Conservation (phyloP, 495 filamentous ascomycete species). For the Penicillium goetzii region DNA sequence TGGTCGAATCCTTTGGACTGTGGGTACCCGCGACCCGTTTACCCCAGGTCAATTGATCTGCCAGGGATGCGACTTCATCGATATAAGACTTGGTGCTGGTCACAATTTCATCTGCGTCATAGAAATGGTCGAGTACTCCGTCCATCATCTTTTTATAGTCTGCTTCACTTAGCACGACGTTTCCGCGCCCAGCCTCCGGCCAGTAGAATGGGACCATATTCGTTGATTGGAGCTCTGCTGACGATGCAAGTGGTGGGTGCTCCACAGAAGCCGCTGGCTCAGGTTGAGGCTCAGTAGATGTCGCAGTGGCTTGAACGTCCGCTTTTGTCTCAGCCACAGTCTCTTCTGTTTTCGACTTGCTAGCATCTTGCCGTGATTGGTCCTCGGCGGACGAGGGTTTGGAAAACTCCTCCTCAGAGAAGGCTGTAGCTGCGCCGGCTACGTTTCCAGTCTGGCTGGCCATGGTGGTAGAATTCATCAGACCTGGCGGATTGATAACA, state of each 20-base stretch:
- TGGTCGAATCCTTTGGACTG: constrained; percentile 17
- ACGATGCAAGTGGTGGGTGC: constrained; percentile 48
- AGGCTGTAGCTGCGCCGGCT: constrained; percentile 13
- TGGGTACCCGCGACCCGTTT: constrained; percentile 55
- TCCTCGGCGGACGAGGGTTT: constrained; percentile 11
- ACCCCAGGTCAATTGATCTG: constrained; percentile 59
- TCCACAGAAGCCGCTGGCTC: constrained; percentile 48
- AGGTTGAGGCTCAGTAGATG: constrained; percentile 19
- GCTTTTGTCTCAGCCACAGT: neutral
- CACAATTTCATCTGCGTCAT: constrained; percentile 65
- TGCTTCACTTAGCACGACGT: constrained; percentile 68
- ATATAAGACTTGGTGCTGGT: constrained; percentile 76
- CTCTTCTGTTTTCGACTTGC: constrained; percentile 2
- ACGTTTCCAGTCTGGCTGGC: constrained; percentile 31
- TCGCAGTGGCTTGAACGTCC: neutral
- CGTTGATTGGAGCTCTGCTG: constrained; percentile 34
- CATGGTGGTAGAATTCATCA: constrained; percentile 46
- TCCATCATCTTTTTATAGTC: constrained; percentile 80
- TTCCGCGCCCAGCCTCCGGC: constrained; percentile 68
- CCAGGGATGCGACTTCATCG: constrained; percentile 58
- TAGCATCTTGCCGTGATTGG: neutral
- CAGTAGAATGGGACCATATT: constrained; percentile 65
- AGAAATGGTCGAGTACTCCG: constrained; percentile 82
- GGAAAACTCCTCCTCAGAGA: constrained; percentile 9
- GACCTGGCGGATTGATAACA: constrained; percentile 64